These are phyloP conservation scores for Phytophthora boehmeriae DNA, from an alignment of 352 stramenopile genomes.

Conservation along the genomic window DNA sequence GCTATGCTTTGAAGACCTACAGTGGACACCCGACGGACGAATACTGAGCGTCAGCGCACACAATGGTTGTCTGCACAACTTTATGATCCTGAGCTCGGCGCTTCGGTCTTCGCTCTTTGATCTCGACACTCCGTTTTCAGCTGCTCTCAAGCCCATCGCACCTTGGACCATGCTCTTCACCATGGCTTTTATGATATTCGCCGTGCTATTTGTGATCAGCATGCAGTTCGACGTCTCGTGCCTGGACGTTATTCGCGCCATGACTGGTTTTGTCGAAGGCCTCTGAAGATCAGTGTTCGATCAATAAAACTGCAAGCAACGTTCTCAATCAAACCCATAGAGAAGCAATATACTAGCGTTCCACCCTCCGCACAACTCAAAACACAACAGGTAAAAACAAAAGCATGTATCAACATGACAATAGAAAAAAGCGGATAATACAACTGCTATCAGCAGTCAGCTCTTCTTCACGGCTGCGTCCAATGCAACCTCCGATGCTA, in stretches of 20 bases:
- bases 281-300: no score
- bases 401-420: slow-evolving; percentile 23
- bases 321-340: no score
- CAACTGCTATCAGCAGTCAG: neutral
- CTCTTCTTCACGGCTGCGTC: slow-evolving; percentile 10
- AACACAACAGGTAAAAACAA: slow-evolving; percentile 8
- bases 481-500: neutral
- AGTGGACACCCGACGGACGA: slow-evolving; percentile 90
- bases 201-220: slow-evolving; percentile 52
- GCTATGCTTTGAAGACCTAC: slow-evolving; percentile 72
- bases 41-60: slow-evolving; percentile 90
- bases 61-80: slow-evolving; percentile 91
- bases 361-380: neutral
- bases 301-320: no score
- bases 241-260: slow-evolving; percentile 60
- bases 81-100: slow-evolving; percentile 80
- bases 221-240: slow-evolving; percentile 55
- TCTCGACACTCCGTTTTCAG: slow-evolving; percentile 58
- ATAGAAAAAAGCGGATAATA: slow-evolving; percentile 13
- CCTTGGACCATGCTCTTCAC: slow-evolving; percentile 70
- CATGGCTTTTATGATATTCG: slow-evolving; percentile 52
- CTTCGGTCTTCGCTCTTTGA: slow-evolving; percentile 65
- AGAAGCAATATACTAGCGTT: neutral
- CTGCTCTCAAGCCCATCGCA: slow-evolving; percentile 65
- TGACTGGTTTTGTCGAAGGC: slow-evolving; percentile 67